phyloP scores from a whole-genome alignment of 768 basidiomycete genomes.

The Boletellus ananiceps region DNA sequence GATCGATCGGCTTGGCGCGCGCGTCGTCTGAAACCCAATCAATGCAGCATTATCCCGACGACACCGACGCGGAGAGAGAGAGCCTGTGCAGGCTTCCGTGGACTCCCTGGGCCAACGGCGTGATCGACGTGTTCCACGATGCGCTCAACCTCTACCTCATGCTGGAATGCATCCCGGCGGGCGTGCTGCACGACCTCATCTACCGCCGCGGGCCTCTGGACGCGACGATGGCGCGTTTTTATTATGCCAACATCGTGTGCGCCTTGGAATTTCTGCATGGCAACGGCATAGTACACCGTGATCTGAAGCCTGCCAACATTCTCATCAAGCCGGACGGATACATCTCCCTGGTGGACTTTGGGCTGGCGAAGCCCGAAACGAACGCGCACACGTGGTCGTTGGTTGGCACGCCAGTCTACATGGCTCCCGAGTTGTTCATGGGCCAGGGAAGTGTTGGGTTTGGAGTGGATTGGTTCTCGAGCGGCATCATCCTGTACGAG shows the following conservation, averaged over 20 bases:
- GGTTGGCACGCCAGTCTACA: conserved; percentile 47
- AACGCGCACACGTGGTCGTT: conserved; percentile 24
- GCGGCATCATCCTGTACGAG: conserved; percentile 48
- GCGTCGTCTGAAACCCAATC: not conserved
- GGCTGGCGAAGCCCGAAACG: conserved; percentile 28
- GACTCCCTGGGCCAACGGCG: conserved; percentile 50
- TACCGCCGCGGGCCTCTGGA: conserved; percentile 30
- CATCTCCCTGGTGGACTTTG: conserved; percentile 50
- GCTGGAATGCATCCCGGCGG: conserved; percentile 47
- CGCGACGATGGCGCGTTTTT: conserved; percentile 40
- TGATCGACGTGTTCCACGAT: conserved; percentile 46
- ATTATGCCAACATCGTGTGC: conserved; percentile 49
- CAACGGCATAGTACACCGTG: conserved; percentile 46
- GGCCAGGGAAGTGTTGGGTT: conserved; percentile 21
- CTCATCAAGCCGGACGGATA: conserved; percentile 55
- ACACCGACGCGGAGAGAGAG: conserved; percentile 40
- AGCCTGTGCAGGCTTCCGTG: conserved; percentile 42
- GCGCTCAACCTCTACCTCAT: conserved; percentile 44
- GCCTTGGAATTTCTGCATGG: conserved; percentile 46
- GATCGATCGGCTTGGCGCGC: not conserved
- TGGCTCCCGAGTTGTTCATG: conserved; percentile 44
- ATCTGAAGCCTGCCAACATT: conserved; percentile 57
- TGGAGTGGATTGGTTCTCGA: conserved; percentile 53
- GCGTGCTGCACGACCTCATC: conserved; percentile 39
- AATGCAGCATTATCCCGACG: conserved; percentile 22